Percentiles rank a stretch among this genome's conserved stretches.
Conservation (phyloP, 192 early-diverging fungal genomes). For the Coemansia sp. region DNA sequence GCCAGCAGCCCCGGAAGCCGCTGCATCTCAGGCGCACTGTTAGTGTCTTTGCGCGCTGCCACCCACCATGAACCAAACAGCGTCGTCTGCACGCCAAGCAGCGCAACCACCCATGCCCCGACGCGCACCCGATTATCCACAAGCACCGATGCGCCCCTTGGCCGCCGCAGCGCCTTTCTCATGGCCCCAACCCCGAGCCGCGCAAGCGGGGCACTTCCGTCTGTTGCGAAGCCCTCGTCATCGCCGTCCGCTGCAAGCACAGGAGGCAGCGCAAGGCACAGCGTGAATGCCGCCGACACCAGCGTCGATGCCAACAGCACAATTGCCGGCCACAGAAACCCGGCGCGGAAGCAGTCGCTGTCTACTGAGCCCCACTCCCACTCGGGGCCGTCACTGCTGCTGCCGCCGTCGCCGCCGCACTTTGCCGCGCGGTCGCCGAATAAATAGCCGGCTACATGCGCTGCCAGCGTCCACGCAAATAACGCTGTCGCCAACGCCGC, state of each 20-base stretch:
- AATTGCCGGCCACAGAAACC: slow-evolving; percentile 13
- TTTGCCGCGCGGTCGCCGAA: background rate
- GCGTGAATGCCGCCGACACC: slow-evolving; percentile 1
- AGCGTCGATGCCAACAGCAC: slow-evolving; percentile 1
- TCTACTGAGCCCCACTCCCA: slow-evolving; percentile 16
- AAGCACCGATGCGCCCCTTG: slow-evolving; percentile 2
- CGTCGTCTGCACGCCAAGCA: slow-evolving; percentile 2
- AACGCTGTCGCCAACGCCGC: background rate
- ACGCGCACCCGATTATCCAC: slow-evolving; percentile 10
- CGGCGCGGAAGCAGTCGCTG: slow-evolving; percentile 17
- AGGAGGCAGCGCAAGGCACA: slow-evolving; percentile 5
- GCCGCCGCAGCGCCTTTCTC: slow-evolving; percentile 2
- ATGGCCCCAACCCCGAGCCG: background rate
- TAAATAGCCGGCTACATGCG: background rate
- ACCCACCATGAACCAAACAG: background rate
- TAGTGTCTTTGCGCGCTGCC: background rate
- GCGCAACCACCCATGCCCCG: background rate
- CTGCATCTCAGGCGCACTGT: background rate
- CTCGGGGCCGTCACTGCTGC: slow-evolving; percentile 7
- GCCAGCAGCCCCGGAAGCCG: background rate
- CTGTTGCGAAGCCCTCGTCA: background rate
- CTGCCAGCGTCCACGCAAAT: background rate
- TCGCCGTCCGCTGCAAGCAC: background rate
- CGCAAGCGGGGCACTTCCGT: background rate
- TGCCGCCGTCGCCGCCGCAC: background rate